These are phyloP conservation scores for Plasmodium vinckei DNA, from an alignment of 169 alveolate species.

Conservation along the genomic window DNA sequence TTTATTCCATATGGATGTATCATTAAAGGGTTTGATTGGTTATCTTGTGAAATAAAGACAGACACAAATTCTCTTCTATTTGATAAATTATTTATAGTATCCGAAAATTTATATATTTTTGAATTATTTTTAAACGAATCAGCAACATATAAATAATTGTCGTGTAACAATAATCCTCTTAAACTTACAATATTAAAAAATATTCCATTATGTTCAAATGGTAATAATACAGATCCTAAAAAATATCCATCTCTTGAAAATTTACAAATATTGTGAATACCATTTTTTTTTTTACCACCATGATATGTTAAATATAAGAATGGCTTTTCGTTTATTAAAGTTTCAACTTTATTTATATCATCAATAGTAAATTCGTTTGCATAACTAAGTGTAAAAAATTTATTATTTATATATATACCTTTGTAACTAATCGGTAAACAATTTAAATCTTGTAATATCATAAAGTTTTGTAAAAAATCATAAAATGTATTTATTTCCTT, in stretches of 20 bases:
- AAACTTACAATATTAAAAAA: constrained; percentile 62
- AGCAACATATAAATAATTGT: constrained; percentile 37
- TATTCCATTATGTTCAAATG: constrained; percentile 73
- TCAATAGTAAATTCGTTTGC: constrained; percentile 1
- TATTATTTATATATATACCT: constrained; percentile 56
- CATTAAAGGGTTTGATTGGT: constrained; percentile 58
- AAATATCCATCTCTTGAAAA: constrained; percentile 76
- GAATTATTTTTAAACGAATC: constrained; percentile 68
- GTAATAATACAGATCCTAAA: constrained; percentile 67
- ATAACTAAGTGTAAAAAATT: constrained; percentile 30
- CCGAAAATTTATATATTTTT: constrained; percentile 57
- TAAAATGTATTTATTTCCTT: constrained; percentile 60
- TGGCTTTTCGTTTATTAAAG: constrained; percentile 51
- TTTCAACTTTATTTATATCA: constrained; percentile 22
- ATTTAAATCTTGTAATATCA: constrained; percentile 73
- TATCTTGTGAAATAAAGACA: constrained; percentile 43
- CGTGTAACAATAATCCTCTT: constrained; percentile 68
- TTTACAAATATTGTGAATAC: constrained; percentile 73
- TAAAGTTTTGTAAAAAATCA: constrained; percentile 63
- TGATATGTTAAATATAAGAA: constrained; percentile 70
- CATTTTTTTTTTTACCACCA: constrained; percentile 74
- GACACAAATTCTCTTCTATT: constrained; percentile 66
- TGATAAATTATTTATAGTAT: constrained; percentile 29
- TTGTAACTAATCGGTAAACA: constrained; percentile 69
- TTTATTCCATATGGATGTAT: constrained; percentile 74